These are phyloP conservation scores for Petunia secreta DNA, from an alignment of 257 asterid species.

Conservation along the genomic window DNA sequence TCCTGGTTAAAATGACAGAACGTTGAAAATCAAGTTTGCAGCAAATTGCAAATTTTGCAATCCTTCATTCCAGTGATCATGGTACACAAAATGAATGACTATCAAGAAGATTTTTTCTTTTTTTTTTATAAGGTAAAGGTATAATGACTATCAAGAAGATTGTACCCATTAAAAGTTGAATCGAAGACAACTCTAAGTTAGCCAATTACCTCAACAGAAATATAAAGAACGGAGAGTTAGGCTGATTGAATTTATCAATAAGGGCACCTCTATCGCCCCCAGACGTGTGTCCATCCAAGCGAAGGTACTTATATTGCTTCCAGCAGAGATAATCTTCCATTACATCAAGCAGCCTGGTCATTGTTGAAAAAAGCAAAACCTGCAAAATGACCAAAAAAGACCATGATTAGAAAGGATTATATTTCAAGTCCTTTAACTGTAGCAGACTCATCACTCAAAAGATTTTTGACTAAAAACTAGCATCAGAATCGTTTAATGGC, in stretches of 20 bases:
- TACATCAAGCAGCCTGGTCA: slow-evolving; percentile 98
- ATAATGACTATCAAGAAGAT: not conserved
- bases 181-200: slow-evolving; percentile 13
- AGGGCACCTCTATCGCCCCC: slow-evolving; percentile 99
- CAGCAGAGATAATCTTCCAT: slow-evolving; percentile 98
- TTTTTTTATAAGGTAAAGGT: not conserved
- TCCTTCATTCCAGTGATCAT: not conserved
- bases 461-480: slow-evolving; percentile 9
- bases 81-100: slow-evolving; percentile 8
- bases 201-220: slow-evolving; percentile 89
- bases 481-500: slow-evolving; percentile 1
- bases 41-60: not conserved
- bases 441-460: slow-evolving; percentile 14
- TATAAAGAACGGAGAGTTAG: slow-evolving; percentile 90
- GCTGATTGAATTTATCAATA: slow-evolving; percentile 78
- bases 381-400: slow-evolving; percentile 37
- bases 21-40: not conserved
- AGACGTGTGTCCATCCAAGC: slow-evolving; percentile 97
- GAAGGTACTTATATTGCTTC: slow-evolving; percentile 91
- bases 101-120: no score
- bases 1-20: not conserved
- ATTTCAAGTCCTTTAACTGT: not conserved
- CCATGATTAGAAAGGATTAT: not conserved
- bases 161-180: slow-evolving; percentile 11
- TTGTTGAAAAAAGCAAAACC: slow-evolving; percentile 98